A percentile compares a stretch with the other conserved stretches of the same genome.
Evolutionary conservation across 441 rosid species (phyloP).

Genomic region (Viola pubescens): DNA sequence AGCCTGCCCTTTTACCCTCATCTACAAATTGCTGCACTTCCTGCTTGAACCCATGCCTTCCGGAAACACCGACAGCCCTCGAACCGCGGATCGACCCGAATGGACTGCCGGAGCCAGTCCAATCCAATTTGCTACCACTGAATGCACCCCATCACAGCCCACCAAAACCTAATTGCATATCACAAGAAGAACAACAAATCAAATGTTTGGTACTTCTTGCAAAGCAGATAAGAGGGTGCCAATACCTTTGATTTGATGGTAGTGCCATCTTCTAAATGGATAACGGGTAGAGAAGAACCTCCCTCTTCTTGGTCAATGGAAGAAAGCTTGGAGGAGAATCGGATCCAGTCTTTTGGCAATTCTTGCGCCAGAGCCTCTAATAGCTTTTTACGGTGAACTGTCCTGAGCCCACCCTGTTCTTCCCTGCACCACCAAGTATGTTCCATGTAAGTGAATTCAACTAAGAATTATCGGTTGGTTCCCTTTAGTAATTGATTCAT

Average conservation of each 20-base stretch:
- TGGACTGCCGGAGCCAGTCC: slow-evolving; percentile 25
- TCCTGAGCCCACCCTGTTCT: slow-evolving; percentile 13
- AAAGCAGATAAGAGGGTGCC: not conserved
- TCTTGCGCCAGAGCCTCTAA: slow-evolving; percentile 37
- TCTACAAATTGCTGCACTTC: slow-evolving; percentile 19
- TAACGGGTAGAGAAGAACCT: slow-evolving; percentile 8
- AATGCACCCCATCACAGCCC: slow-evolving; percentile 49
- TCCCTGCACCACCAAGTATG: no score
- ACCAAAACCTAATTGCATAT: slow-evolving; percentile 25
- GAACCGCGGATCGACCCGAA: slow-evolving; percentile 29
- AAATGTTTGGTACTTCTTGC: not conserved
- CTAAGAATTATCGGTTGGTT: no score
- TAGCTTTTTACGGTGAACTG: slow-evolving; percentile 25
- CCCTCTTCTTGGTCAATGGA: slow-evolving; percentile 22
- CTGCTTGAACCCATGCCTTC: slow-evolving; percentile 25
- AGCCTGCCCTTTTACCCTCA: slow-evolving; percentile 26
- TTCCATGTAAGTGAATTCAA: no score
- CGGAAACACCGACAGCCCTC: slow-evolving; percentile 29
- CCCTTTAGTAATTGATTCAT: no score
- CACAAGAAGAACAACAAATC: not conserved
- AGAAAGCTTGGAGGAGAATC: slow-evolving; percentile 30
- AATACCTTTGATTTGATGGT: slow-evolving; percentile 35
- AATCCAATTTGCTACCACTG: slow-evolving; percentile 30
- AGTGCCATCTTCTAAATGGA: slow-evolving; percentile 32
- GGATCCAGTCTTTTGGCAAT: slow-evolving; percentile 28